Evolutionary conservation across 768 basidiomycete species (phyloP), one percentile per base, ranked within the genome.

Genomic region (Panaeolus cyanescens): DNA sequence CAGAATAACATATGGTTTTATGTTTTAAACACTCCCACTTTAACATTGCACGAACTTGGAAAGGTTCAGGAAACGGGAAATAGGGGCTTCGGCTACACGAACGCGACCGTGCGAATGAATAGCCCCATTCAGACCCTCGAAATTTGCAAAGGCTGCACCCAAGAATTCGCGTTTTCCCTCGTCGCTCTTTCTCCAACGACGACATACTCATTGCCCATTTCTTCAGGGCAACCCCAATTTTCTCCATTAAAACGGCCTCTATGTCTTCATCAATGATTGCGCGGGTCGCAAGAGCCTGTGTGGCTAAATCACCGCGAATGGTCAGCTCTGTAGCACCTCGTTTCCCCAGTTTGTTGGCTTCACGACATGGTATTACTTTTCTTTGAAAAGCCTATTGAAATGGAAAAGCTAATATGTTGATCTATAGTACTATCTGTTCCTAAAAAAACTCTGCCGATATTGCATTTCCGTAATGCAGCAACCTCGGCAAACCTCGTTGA

Each of bases 51-150:
- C 22, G 45, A 28, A 28, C 30, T 50, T 28, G 3, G 15, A 15
- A 50, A 2, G 12, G 12, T 28, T 15, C 15, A 28, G 25, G 45
- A 13, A 13, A 3, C 10, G 3, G 4, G 3, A 50, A 28, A 50
- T 50, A 50, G 45, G 45, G 45, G 45, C 45, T 50, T 50, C 25
- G 25, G 22, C 45, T 50, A 50, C n/a, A n/a, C n/a, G n/a, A 50
- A 50, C 45, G 25, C 25, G 45, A 13, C 25, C 45, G 45, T 50
- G 45, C 22, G 45, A 50, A 50, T 28, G 10, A 12, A 5, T 50
- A 50, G 25, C 45, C 45, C 45, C 45, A 50, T 50, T 9, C 15
- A 50, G 45, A 6, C 10, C 17, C 30, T 50, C 45, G 30, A 50
- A 50, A 50, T 10, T 50, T 50, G 45, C 45, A 50, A 28, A 28